Evolutionary conservation across 345 rosid species (phyloP).

Genomic region (Aurinia saxatilis): DNA sequence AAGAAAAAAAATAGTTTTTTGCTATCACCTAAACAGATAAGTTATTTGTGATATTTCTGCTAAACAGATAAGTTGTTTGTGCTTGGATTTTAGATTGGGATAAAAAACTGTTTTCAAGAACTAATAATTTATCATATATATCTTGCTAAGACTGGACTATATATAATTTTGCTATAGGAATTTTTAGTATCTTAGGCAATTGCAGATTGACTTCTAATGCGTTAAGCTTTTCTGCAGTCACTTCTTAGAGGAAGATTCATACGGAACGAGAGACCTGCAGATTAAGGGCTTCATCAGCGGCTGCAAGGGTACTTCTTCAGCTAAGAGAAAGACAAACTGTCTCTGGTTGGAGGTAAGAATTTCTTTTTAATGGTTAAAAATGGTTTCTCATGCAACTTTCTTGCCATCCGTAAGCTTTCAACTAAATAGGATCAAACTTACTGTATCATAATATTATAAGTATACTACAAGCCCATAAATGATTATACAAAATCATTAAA

Average conservation of each 20-base stretch:
- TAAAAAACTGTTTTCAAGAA: neutral
- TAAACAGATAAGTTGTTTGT: neutral
- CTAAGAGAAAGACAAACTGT: slow-evolving; percentile 85
- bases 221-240: slow-evolving; percentile 46
- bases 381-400: neutral
- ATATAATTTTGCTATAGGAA: neutral
- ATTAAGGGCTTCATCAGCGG: slow-evolving; percentile 68
- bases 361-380: neutral
- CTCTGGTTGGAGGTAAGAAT: slow-evolving; percentile 77
- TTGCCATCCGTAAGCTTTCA: neutral
- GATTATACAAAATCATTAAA: too few relatives aligned
- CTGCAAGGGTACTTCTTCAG: slow-evolving; percentile 80
- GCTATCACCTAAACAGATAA: too few relatives aligned
- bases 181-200: neutral
- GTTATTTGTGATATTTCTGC: too few relatives aligned
- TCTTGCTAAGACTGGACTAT: slow-evolving; percentile 2
- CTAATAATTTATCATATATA: neutral
- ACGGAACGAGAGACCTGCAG: slow-evolving; percentile 74
- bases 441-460: neutral
- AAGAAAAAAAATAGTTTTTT: too few relatives aligned
- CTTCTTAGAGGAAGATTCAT: slow-evolving; percentile 93
- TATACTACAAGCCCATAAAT: neutral
- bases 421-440: neutral
- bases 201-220: slow-evolving; percentile 16
- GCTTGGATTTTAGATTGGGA: slow-evolving; percentile 1